Conservation (phyloP, 371 early-diverging fungal species). For the Saksenaea oblongispora region DNA sequence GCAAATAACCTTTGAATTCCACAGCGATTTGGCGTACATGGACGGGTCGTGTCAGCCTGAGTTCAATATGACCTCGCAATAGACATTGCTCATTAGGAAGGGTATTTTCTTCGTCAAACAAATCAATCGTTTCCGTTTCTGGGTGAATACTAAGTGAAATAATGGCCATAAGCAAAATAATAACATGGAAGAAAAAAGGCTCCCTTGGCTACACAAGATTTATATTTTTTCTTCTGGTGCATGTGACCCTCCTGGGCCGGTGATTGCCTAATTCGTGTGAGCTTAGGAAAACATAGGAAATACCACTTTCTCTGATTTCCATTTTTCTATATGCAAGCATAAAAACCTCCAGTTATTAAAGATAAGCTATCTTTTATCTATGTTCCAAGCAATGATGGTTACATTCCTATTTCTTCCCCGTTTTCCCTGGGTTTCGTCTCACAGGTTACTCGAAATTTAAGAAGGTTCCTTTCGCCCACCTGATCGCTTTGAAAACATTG, state of each 20-base stretch:
- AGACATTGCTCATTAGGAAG: conserved; percentile 25
- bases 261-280: not conserved
- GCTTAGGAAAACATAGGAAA: no score
- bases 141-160: conserved; percentile 22
- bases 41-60: conserved; percentile 21
- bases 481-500: not conserved
- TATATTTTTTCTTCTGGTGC: not conserved
- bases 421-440: not conserved
- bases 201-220: not conserved
- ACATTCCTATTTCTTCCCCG: not conserved
- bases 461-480: not conserved
- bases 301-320: not conserved
- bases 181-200: not conserved
- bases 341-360: not conserved
- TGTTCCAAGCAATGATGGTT: not conserved
- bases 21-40: conserved; percentile 27
- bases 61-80: conserved; percentile 28
- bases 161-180: conserved; percentile 8
- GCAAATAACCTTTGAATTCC: conserved; percentile 26
- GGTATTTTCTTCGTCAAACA: conserved; percentile 22
- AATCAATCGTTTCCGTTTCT: conserved; percentile 25
- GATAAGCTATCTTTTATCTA: not conserved
- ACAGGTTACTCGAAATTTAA: not conserved
- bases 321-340: not conserved
- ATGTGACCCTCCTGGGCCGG: not conserved